phyloP scores from a whole-genome alignment of 176 grass and related monocot species.

The Typha latifolia region DNA sequence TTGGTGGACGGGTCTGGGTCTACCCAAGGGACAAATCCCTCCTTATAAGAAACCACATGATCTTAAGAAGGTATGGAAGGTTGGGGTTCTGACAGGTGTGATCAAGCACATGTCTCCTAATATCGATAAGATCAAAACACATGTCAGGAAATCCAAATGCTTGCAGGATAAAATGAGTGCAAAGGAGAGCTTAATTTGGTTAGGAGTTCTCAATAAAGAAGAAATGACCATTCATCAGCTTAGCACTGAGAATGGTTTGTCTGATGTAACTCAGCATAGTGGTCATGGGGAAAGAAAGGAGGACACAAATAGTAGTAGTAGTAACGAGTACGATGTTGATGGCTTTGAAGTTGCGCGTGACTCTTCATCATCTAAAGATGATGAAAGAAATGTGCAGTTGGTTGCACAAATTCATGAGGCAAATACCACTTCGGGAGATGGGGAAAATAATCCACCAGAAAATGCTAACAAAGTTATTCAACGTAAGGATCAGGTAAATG shows the following conservation, averaged over 20 bases:
- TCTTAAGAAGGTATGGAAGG: conserved; percentile 98
- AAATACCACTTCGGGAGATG: not conserved
- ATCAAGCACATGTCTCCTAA: conserved; percentile 96
- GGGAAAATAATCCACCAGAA: conserved; percentile 13
- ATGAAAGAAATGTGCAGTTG: conserved; percentile 33
- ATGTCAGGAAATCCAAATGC: conserved; percentile 85
- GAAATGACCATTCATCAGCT: conserved; percentile 44
- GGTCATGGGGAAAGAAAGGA: conserved; percentile 30
- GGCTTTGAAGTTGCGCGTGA: conserved; percentile 50
- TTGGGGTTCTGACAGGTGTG: conserved; percentile 81
- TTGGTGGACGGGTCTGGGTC: conserved; percentile 70
- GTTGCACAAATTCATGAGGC: conserved; percentile 21
- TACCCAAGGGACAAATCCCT: conserved; percentile 44
- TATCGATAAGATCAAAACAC: conserved; percentile 84
- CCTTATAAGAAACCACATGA: conserved; percentile 97
- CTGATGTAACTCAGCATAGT: conserved; percentile 37
- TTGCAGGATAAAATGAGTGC: conserved; percentile 99
- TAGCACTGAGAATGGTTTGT: conserved; percentile 53
- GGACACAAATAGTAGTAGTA: conserved; percentile 50
- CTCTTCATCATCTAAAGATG: conserved; percentile 64
- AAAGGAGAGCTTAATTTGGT: conserved; percentile 92
- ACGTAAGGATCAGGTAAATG: conserved; percentile 20
- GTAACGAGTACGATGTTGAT: conserved; percentile 80
- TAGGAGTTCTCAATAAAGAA: conserved; percentile 66
- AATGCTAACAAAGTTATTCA: conserved; percentile 16